Base-by-base conservation (phyloP, 768 basidiomycete species). In the Xerocomellus amylosporus region DNA sequence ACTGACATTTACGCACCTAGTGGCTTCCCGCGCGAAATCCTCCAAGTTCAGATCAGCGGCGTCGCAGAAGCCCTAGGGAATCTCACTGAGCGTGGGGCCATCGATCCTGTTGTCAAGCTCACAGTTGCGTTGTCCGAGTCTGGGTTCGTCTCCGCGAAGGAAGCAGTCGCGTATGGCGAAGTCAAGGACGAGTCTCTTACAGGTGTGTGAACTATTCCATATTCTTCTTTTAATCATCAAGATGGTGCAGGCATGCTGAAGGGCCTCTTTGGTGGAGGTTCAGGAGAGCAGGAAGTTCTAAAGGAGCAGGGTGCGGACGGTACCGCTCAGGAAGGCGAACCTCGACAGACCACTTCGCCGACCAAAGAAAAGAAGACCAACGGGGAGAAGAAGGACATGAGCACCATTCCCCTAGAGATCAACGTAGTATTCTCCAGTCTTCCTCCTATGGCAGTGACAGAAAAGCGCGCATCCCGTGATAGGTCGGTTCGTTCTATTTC, bases 31-130 rank as follows among this genome's bases (percentile, higher is more conserved):
- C 81, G 80, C 14, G 83, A 85, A 44, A 81, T 95, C 58, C 75
- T 89, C 15, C 86, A 90, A 58, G 86, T 83, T 20, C 80, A 87
- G 17, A 77, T 98, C 54, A 70, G 67, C 26, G 91, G 88, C 33
- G 82, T 98, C 45, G 73, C 79, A 3, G 85, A 88, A 58, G 93
- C 92, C 3, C 72, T 94, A 20, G 80, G 73, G 31, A 97, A 95
- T 69, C 78, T 98, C 46, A 95, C 93, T 14, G 87, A 88, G 44
- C 81, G 83, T 2, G 90, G 90, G 9, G 88, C 85, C 12, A 70
- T 81, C 24, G 91, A 94, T 62, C 90, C 93, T 3, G 83, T 93
- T 14, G 79, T 98, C 63, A 94, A 93, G 70, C 86, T 92, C 17
- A 92, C 90, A 0, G 72, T 98, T 47, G 75, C 82, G 26, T 76